Conservation (phyloP, 768 basidiomycete species). For the Russula sp. region DNA sequence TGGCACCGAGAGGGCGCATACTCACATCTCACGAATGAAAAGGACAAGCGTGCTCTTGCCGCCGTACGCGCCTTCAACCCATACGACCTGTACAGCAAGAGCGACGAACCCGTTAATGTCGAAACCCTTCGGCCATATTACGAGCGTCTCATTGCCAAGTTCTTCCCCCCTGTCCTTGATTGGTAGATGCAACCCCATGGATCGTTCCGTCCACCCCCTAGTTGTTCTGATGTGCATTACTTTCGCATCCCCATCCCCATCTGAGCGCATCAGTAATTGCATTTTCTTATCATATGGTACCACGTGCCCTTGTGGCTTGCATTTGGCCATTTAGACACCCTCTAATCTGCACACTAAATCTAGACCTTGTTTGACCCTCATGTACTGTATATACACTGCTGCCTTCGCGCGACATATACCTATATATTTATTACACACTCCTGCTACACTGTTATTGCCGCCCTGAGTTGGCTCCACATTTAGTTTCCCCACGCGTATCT, state of each 20-base stretch:
- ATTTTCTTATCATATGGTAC: constrained; percentile 7
- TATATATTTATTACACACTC: not conserved
- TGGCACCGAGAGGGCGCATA: constrained; percentile 92
- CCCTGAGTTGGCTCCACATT: not conserved
- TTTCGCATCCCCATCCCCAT: constrained; percentile 5
- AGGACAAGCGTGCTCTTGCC: constrained; percentile 55
- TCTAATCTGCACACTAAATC: not conserved
- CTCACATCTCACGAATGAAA: constrained; percentile 67
- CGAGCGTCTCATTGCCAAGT: constrained; percentile 72
- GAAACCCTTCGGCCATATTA: constrained; percentile 78
- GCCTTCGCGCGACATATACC: not conserved
- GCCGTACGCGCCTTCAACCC: constrained; percentile 89
- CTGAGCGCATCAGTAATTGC: constrained; percentile 1
- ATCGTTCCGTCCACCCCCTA: not conserved
- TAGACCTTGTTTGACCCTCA: not conserved
- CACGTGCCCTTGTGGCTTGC: not conserved
- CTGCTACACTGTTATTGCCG: not conserved
- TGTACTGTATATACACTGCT: not conserved
- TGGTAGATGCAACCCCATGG: constrained; percentile 49
- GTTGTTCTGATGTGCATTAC: constrained; percentile 11
- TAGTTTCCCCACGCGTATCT: not conserved
- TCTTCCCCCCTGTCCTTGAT: constrained; percentile 74
- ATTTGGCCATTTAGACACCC: constrained; percentile 10
- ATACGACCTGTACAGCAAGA: constrained; percentile 91
- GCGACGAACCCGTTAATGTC: constrained; percentile 58